Evolutionary conservation across 306 rosid species (phyloP).

Genomic region (Rosa multiflora): DNA sequence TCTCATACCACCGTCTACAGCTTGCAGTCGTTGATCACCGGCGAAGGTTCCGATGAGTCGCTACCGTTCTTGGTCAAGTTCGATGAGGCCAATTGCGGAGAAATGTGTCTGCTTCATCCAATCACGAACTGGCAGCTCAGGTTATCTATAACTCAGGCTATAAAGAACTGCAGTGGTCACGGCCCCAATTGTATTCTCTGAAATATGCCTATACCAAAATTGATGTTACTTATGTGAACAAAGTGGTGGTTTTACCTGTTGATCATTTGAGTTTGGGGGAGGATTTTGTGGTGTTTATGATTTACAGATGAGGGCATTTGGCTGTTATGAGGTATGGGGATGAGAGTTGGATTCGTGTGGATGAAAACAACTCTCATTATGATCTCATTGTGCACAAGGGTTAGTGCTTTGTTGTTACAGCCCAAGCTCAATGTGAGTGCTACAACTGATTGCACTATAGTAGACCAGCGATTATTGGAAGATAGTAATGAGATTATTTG

Average conservation of each 20-base stretch:
- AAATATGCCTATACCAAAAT: background rate
- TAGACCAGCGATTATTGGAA: no score
- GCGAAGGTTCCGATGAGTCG: background rate
- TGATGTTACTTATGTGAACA: conserved; percentile 9
- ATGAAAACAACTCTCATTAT: conserved; percentile 40
- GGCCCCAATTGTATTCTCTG: conserved; percentile 32
- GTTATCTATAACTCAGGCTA: conserved; percentile 5
- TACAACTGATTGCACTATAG: no score
- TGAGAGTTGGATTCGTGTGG: conserved; percentile 38
- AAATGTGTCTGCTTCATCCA: conserved; percentile 36
- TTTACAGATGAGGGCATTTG: conserved; percentile 40
- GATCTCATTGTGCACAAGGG: conserved; percentile 57
- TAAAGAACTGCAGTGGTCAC: background rate
- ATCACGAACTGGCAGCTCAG: conserved; percentile 26
- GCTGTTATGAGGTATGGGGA: conserved; percentile 47
- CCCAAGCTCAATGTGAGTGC: no score
- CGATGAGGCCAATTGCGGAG: conserved; percentile 21
- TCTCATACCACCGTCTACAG: conserved; percentile 32
- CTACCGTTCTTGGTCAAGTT: conserved; percentile 29
- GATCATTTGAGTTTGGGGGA: background rate
- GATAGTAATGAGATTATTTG: no score
- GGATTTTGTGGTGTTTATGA: background rate
- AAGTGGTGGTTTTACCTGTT: background rate
- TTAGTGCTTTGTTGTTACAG: conserved; percentile 50
- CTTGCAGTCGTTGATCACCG: conserved; percentile 21